Evolutionary conservation across 352 stramenopile species (phyloP), one percentile per base, ranked within the genome.

Genomic region (Pythium phragmitis): DNA sequence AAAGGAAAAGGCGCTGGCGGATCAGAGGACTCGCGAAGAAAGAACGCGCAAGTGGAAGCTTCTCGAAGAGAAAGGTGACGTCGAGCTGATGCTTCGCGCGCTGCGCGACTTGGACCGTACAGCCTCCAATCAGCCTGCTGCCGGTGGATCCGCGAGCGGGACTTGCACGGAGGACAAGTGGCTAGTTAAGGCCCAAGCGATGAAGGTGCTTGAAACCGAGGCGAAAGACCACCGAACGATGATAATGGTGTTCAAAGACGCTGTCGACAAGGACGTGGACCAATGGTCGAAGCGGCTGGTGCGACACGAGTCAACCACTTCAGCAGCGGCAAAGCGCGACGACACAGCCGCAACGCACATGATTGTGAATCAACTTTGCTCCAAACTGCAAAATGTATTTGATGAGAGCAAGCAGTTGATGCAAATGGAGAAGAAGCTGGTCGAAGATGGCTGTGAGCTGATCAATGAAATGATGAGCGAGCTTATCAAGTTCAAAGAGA

Each of bases 11-110:
- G 82, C 81, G 0, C 54, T 91, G 0, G 86, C 86, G 2, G 86
- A 94, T 47, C 75, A 92, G 61, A 86, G 87, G 48, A 89, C 92
- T 26, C 74, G 82, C 41, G 85, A 95, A 69, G 86, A 95, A 60
- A 79, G 86, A 1, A 89, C 80, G 4, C 76, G 87, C 41, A 95
- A 93, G 57, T 95, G 86, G 86, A 89, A 91, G 47, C 54, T 95
- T 11, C 67, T 95, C 0, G 80, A 95, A 63, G 85, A 92, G 41
- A 95, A 94, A 52, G 84, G 81, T 4, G 86, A 95, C 49, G 73
- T 92, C 33, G 86, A 95, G 61, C 64, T 95, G 9, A 89, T 92
- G 66, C 75, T 95, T 39, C 76, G 85, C 7, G 85, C 86, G 0
- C 63, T 92, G 37, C 71, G 86, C 11, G 86, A 95, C 50, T 69